Conservation (phyloP, 2,329 filamentous ascomycete species). For the Fusarium chuoi region DNA sequence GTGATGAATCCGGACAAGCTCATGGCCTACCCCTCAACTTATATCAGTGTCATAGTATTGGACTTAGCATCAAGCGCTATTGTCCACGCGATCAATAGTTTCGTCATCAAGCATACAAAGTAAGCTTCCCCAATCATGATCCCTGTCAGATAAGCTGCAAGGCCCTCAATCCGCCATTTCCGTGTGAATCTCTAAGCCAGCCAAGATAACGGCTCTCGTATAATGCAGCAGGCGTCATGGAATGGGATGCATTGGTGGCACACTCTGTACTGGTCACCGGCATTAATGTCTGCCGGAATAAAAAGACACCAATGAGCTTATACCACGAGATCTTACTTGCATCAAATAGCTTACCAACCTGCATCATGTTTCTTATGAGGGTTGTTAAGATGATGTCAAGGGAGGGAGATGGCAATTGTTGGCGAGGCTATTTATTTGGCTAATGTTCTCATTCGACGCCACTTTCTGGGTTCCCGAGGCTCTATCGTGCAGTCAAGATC, state of each 20-base stretch:
- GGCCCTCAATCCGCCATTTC: neutral
- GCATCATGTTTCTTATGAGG: neutral
- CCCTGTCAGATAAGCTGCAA: constrained; percentile 1
- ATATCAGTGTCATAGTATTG: neutral
- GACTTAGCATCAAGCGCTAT: neutral
- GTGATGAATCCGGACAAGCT: neutral
- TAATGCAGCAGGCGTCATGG: neutral
- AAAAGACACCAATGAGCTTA: constrained; percentile 3
- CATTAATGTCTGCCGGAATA: neutral
- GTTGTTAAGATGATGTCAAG: constrained; percentile 8
- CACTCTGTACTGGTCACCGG: neutral
- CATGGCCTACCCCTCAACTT: neutral
- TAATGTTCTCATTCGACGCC: constrained; percentile 13
- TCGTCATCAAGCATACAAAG: constrained; percentile 12
- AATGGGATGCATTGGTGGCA: neutral
- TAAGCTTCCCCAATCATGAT: neutral
- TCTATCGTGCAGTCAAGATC: neutral
- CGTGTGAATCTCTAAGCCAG: neutral
- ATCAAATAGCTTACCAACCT: neutral
- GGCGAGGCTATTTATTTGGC: constrained; percentile 10
- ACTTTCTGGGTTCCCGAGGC: neutral
- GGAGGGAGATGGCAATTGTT: neutral
- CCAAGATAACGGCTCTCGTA: neutral
- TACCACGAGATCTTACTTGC: constrained; percentile 18
- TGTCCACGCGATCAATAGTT: neutral